These are phyloP conservation scores for Leccinum subfulvum DNA, from an alignment of 1,284 basidiomycete species.

Conservation along the genomic window DNA sequence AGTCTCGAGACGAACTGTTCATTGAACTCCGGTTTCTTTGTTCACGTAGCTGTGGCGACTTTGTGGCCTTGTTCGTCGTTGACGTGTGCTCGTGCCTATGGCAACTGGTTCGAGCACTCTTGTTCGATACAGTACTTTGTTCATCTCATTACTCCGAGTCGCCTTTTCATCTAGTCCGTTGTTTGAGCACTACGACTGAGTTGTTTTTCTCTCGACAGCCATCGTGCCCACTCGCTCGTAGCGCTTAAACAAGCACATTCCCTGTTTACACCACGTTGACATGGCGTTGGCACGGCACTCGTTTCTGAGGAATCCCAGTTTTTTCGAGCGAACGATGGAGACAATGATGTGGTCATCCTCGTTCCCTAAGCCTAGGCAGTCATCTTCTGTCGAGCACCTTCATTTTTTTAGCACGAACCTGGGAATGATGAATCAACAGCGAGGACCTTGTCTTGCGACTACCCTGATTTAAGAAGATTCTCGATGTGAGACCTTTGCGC, in stretches of 20 bases:
- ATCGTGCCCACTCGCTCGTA: neutral
- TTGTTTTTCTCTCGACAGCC: neutral
- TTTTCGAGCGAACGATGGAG: constrained; percentile 49
- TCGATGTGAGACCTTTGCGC: constrained; percentile 58
- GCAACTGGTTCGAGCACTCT: neutral
- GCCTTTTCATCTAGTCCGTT: neutral
- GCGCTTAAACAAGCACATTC: constrained; percentile 36
- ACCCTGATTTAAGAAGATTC: constrained; percentile 39
- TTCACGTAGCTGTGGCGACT: neutral
- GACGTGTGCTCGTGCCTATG: neutral
- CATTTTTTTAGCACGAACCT: constrained; percentile 37
- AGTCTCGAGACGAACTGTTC: too few species aligned
- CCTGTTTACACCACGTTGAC: constrained; percentile 58
- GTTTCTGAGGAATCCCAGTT: constrained; percentile 49
- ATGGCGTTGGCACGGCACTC: constrained; percentile 65
- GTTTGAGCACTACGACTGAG: neutral
- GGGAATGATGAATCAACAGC: constrained; percentile 58
- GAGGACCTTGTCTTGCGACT: constrained; percentile 58
- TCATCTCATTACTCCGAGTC: too few species aligned
- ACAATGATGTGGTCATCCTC: constrained; percentile 57
- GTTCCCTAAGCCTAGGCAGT: constrained; percentile 26
- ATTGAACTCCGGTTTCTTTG: neutral
- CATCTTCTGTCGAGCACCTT: constrained; percentile 23
- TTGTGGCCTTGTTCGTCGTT: neutral
- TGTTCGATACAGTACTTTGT: neutral